These are phyloP conservation scores for Cladobotryum mycophilum DNA, from an alignment of 2,329 filamentous ascomycete genomes.

Conservation along the genomic window DNA sequence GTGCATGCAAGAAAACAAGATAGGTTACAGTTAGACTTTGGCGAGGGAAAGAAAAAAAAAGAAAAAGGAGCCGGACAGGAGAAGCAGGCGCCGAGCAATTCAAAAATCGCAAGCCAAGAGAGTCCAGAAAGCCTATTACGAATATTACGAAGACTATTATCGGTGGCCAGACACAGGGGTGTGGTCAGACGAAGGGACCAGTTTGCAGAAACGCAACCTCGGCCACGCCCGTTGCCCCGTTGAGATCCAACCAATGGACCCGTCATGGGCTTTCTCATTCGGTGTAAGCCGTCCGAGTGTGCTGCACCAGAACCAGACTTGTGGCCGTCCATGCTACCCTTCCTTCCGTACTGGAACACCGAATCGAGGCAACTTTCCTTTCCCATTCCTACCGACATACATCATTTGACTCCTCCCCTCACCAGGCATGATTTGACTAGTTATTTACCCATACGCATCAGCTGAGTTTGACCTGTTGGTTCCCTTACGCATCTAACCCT, in stretches of 20 bases:
- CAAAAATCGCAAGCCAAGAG: not conserved
- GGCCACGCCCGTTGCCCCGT: slow-evolving; percentile 6
- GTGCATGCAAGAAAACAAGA: not conserved
- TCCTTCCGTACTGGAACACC: not conserved
- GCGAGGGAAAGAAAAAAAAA: too few relatives aligned
- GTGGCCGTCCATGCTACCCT: not conserved
- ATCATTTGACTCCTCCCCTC: slow-evolving; percentile 11
- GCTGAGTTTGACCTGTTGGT: slow-evolving; percentile 3
- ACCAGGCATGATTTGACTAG: not conserved
- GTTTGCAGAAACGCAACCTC: slow-evolving; percentile 3
- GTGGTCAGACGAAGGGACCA: not conserved
- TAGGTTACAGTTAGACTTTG: not conserved
- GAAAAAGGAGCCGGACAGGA: not conserved
- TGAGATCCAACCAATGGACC: not conserved
- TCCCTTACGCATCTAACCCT: not conserved
- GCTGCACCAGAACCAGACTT: not conserved
- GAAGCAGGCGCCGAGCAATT: not conserved
- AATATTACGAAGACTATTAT: too few relatives aligned
- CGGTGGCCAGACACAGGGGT: not conserved
- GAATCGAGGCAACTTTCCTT: not conserved
- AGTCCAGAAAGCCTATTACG: too few relatives aligned
- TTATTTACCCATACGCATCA: slow-evolving; percentile 2
- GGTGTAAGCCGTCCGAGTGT: slow-evolving; percentile 11
- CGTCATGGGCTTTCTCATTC: slow-evolving; percentile 6
- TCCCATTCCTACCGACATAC: not conserved